These are phyloP conservation scores for Leucocoprinus sp. DNA, from an alignment of 768 basidiomycete genomes.

Conservation along the genomic window DNA sequence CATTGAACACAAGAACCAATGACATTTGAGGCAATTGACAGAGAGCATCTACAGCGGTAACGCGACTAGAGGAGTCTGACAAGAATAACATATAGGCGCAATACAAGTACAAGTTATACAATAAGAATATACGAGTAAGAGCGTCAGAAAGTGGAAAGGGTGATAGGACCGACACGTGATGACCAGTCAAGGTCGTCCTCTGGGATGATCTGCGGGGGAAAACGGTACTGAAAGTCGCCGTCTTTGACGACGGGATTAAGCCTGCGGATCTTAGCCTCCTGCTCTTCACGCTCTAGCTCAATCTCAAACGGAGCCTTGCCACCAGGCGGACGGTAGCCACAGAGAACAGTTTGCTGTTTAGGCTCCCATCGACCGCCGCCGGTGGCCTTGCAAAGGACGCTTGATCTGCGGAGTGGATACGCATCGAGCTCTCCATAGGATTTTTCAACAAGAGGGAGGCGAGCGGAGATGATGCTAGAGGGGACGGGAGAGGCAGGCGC, in stretches of 20 bases:
- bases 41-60: too few species aligned
- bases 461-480: slow-evolving; percentile 29
- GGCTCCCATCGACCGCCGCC: slow-evolving; percentile 81
- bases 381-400: slow-evolving; percentile 65
- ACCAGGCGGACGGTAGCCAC: slow-evolving; percentile 51
- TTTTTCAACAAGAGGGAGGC: slow-evolving; percentile 25
- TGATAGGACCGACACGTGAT: slow-evolving; percentile 30
- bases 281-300: slow-evolving; percentile 61
- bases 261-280: slow-evolving; percentile 36
- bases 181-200: slow-evolving; percentile 9
- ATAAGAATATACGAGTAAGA: slow-evolving; percentile 9
- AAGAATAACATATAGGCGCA: too few species aligned
- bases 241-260: slow-evolving; percentile 61
- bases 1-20: slow-evolving; percentile 14
- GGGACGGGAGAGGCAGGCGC: slow-evolving; percentile 24
- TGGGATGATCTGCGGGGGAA: slow-evolving; percentile 26
- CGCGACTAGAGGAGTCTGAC: too few species aligned
- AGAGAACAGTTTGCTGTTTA: slow-evolving; percentile 37
- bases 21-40: too few species aligned
- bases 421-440: slow-evolving; percentile 65
- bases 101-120: slow-evolving; percentile 13
- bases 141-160: slow-evolving; percentile 53
- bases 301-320: slow-evolving; percentile 61
- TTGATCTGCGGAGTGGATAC: slow-evolving; percentile 63
- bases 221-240: slow-evolving; percentile 61